Evolutionary conservation across 306 rosid genomes (phyloP).

Genomic region (Inga oerstediana): DNA sequence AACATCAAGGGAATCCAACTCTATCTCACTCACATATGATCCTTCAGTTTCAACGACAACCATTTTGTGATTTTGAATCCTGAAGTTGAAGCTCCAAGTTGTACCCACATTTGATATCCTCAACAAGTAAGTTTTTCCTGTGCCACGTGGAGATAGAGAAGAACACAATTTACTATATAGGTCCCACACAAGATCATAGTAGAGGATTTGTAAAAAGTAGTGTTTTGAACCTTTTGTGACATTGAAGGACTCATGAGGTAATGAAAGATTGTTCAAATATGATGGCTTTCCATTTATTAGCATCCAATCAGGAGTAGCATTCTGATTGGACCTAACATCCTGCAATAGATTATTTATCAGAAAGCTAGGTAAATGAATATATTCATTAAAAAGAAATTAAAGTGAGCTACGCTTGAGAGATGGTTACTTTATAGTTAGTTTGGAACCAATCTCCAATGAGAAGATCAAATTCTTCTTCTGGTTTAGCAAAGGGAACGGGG

Average conservation of each 20-base stretch:
- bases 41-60: constrained; percentile 90
- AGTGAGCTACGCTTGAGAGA: neutral
- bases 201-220: neutral
- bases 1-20: constrained; percentile 74
- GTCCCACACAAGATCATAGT: constrained; percentile 14
- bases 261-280: constrained; percentile 39
- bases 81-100: constrained; percentile 71
- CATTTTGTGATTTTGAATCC: constrained; percentile 73
- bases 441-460: constrained; percentile 80
- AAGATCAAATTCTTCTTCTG: constrained; percentile 81
- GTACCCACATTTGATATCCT: constrained; percentile 91
- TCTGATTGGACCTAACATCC: constrained; percentile 42
- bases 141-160: constrained; percentile 25
- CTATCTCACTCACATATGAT: constrained; percentile 63
- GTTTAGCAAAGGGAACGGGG: constrained; percentile 68
- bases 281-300: constrained; percentile 79
- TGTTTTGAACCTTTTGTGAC: constrained; percentile 64
- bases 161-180: neutral
- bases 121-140: constrained; percentile 78
- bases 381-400: neutral
- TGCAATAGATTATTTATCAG: constrained; percentile 35
- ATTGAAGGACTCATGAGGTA: constrained; percentile 54
- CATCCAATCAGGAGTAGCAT: constrained; percentile 48
- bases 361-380: neutral
- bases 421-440: constrained; percentile 69